phyloP scores from a whole-genome alignment of 192 early-diverging fungal species.

The Backusella sp. region DNA sequence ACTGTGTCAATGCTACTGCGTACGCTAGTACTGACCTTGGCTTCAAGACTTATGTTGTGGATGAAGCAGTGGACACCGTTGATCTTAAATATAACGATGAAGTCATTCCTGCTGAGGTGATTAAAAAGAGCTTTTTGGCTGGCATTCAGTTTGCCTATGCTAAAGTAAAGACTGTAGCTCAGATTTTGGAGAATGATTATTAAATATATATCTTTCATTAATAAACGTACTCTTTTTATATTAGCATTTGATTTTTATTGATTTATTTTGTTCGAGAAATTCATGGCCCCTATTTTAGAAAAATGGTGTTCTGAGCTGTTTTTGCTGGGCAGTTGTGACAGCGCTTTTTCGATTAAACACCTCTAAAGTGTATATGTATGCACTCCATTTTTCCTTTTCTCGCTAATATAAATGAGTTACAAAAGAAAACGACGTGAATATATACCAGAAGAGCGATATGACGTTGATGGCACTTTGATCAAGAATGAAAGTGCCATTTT shows the following conservation, averaged over 20 bases:
- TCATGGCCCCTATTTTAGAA: not conserved
- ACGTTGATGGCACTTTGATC: constrained; percentile 18
- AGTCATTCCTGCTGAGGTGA: not conserved
- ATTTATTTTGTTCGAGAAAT: too few species aligned
- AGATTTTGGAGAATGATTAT: too few species aligned
- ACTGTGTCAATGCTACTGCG: not conserved
- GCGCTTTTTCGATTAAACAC: not conserved
- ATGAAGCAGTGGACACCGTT: not conserved
- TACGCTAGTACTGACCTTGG: not conserved
- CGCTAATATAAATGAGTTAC: not conserved
- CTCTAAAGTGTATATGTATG: not conserved
- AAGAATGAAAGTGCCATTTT: constrained; percentile 7
- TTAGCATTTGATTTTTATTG: too few species aligned
- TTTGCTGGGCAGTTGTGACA: not conserved
- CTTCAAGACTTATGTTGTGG: not conserved
- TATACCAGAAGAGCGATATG: constrained; percentile 19
- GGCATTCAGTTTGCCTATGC: not conserved
- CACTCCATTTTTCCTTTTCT: not conserved
- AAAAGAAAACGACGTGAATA: constrained; percentile 3
- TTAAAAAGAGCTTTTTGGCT: not conserved
- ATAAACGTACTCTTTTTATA: too few species aligned
- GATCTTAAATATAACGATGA: not conserved
- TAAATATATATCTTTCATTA: too few species aligned
- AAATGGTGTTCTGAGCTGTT: not conserved
- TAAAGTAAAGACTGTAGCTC: too few species aligned